Conservation (phyloP, 2,329 filamentous ascomycete species). For the Ophiostoma ulmi region DNA sequence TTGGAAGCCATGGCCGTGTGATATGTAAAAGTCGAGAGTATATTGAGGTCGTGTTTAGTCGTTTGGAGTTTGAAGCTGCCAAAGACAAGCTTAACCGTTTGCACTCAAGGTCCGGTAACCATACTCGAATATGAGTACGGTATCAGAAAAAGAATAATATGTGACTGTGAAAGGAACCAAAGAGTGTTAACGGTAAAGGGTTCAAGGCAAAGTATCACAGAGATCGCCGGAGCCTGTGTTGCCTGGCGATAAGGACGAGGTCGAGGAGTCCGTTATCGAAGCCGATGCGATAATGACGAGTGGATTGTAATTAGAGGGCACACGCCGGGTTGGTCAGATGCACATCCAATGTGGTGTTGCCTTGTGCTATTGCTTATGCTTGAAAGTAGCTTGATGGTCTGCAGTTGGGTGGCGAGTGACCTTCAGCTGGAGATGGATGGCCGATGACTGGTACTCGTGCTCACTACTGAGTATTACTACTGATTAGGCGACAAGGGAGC, state of each 20-base stretch:
- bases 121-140: conserved; percentile 7
- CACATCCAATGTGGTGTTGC: background rate
- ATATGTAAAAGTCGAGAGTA: background rate
- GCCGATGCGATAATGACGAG: background rate
- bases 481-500: conserved; percentile 8
- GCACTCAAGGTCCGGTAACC: background rate
- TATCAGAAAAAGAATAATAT: background rate
- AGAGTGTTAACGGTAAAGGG: background rate
- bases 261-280: background rate
- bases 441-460: conserved; percentile 11
- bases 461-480: background rate
- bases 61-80: background rate
- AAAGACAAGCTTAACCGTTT: conserved; percentile 20
- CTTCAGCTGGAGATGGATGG: background rate
- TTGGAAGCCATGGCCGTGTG: conserved; percentile 42
- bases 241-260: background rate
- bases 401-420: conserved; percentile 21
- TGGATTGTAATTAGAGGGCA: background rate
- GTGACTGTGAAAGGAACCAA: background rate
- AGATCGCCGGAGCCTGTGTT: background rate
- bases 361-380: conserved; percentile 18
- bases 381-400: background rate
- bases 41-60: background rate
- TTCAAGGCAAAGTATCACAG: background rate
- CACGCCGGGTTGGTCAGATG: conserved; percentile 22